phyloP scores from a whole-genome alignment of 768 basidiomycete genomes.

The Suillus hirtellus region DNA sequence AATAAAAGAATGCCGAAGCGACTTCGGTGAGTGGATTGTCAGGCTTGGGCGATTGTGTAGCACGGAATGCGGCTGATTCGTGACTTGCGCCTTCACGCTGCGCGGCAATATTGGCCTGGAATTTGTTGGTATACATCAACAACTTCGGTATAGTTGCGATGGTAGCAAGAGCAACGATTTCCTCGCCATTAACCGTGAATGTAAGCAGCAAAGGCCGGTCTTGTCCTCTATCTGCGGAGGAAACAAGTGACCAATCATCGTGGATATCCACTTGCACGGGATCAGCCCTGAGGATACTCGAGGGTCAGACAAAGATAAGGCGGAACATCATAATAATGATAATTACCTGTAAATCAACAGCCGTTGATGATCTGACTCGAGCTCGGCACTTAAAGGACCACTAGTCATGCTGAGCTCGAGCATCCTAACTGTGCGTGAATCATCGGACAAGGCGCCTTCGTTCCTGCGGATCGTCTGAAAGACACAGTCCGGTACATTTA shows the following conservation, averaged over 20 bases:
- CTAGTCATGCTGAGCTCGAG: constrained; percentile 76
- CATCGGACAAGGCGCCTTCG: constrained; percentile 38
- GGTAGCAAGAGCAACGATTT: constrained; percentile 65
- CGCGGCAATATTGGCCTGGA: constrained; percentile 67
- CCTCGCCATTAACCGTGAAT: constrained; percentile 73
- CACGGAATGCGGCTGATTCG: constrained; percentile 77
- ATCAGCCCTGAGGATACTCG: constrained; percentile 55
- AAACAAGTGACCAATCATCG: constrained; percentile 77
- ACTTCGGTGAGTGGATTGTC: constrained; percentile 82
- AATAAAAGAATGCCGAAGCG: constrained; percentile 81
- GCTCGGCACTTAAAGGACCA: constrained; percentile 60
- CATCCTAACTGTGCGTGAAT: constrained; percentile 48
- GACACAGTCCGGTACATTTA: constrained; percentile 65
- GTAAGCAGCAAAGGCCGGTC: constrained; percentile 63
- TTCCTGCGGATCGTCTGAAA: constrained; percentile 73
- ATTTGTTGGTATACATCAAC: constrained; percentile 70
- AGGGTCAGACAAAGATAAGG: constrained; percentile 8
- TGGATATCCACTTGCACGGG: constrained; percentile 72
- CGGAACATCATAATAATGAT: not conserved
- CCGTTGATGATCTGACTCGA: constrained; percentile 78
- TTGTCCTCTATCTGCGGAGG: constrained; percentile 38
- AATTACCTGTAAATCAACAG: constrained; percentile 74
- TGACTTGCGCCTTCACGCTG: constrained; percentile 77
- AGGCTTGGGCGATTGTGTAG: constrained; percentile 69
- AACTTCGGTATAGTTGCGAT: constrained; percentile 79